Conservation (phyloP, 2,329 filamentous ascomycete species). For the Fusarium metavorans region DNA sequence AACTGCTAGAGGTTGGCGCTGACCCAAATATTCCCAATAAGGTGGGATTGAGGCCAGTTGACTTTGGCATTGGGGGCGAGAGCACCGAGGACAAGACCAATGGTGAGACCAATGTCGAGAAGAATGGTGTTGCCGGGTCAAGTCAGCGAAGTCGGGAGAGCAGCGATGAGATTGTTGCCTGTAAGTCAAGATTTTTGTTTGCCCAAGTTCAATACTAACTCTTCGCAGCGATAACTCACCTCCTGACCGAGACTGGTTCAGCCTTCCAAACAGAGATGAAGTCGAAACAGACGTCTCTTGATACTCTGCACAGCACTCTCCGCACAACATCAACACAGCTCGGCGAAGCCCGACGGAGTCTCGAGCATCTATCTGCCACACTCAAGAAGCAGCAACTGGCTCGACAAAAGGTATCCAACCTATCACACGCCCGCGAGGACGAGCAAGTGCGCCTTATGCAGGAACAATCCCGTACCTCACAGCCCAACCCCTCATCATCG, state of each 20-base stretch:
- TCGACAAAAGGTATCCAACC: constrained; percentile 80
- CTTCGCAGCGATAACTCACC: constrained; percentile 78
- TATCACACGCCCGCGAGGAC: constrained; percentile 79
- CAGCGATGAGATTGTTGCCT: constrained; percentile 82
- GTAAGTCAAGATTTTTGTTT: constrained; percentile 63
- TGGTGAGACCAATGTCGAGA: constrained; percentile 57
- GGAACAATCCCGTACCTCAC: constrained; percentile 55
- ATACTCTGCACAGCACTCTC: constrained; percentile 83
- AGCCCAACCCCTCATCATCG: constrained; percentile 59
- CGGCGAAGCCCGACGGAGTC: constrained; percentile 78
- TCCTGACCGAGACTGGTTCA: constrained; percentile 81
- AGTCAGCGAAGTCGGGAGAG: constrained; percentile 75
- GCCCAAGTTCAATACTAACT: constrained; percentile 2
- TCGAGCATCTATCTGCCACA: constrained; percentile 77
- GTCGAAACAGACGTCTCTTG: constrained; percentile 85
- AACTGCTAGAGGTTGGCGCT: constrained; percentile 93
- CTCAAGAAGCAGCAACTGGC: constrained; percentile 74
- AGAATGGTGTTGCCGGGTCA: constrained; percentile 58
- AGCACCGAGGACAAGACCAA: constrained; percentile 59
- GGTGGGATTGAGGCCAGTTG: constrained; percentile 87
- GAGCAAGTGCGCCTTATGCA: constrained; percentile 67
- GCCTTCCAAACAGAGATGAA: constrained; percentile 85
- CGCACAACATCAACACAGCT: constrained; percentile 84
- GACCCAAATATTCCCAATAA: constrained; percentile 93
- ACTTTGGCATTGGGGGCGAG: constrained; percentile 90